These are phyloP conservation scores for Fusarium phyllophilum DNA, from an alignment of 2,329 filamentous ascomycete genomes.

Conservation along the genomic window DNA sequence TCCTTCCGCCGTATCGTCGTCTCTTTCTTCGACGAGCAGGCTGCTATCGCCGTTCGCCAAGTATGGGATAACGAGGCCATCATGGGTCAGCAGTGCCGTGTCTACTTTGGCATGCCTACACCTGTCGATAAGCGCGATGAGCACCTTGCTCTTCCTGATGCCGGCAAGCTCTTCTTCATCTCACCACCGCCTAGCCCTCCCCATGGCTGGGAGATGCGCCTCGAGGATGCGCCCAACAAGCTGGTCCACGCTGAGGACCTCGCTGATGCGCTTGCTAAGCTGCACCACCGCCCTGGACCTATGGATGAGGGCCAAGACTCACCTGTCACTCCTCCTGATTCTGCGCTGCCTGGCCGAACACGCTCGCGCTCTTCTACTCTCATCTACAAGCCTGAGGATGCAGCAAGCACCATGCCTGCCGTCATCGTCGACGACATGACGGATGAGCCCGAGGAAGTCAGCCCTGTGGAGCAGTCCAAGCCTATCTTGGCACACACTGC, in stretches of 20 bases:
- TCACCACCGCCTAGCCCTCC: conserved; percentile 74
- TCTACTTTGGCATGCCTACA: conserved; percentile 75
- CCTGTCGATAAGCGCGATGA: conserved; percentile 64
- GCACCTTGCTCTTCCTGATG: conserved; percentile 73
- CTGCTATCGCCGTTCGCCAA: conserved; percentile 76
- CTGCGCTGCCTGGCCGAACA: conserved; percentile 43
- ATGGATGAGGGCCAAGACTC: conserved; percentile 50
- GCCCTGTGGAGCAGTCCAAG: conserved; percentile 54
- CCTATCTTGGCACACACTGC: conserved; percentile 69
- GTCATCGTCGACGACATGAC: conserved; percentile 76
- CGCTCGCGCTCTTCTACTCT: conserved; percentile 72
- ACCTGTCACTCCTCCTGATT: conserved; percentile 47
- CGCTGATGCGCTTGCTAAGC: conserved; percentile 71
- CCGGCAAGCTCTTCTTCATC: conserved; percentile 79
- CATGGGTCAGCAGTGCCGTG: conserved; percentile 73
- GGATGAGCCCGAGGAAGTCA: conserved; percentile 60
- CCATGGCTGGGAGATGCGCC: conserved; percentile 74
- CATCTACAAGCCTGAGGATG: conserved; percentile 69
- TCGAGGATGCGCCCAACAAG: conserved; percentile 77
- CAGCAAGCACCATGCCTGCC: conserved; percentile 67
- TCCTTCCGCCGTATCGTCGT: conserved; percentile 85
- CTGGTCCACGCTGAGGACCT: conserved; percentile 75
- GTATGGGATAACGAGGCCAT: conserved; percentile 79
- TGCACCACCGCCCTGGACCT: conserved; percentile 61
- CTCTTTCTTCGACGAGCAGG: conserved; percentile 77